Percentiles rank a stretch among this genome's conserved stretches.
These are phyloP conservation scores for Trichoderma asperelloides DNA, from an alignment of 495 filamentous ascomycete genomes.

Conservation along the genomic window DNA sequence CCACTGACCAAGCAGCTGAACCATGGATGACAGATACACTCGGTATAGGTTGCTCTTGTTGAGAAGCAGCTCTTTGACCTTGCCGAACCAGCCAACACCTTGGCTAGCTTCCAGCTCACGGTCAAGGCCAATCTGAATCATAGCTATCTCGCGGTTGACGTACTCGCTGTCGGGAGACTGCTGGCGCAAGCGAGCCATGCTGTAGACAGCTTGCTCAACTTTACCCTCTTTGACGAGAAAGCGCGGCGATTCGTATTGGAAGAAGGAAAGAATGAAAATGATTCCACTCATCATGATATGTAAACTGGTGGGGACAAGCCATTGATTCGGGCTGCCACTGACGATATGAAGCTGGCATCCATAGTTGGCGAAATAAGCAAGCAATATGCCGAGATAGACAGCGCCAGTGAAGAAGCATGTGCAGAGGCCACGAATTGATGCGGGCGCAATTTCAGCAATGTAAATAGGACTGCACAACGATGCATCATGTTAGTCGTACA, in stretches of 20 bases:
- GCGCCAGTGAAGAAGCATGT: conserved; percentile 59
- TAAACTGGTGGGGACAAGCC: conserved; percentile 56
- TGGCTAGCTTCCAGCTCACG: conserved; percentile 50
- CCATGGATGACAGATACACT: conserved; percentile 47
- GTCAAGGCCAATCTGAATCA: conserved; percentile 39
- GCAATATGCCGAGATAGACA: conserved; percentile 54
- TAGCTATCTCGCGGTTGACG: conserved; percentile 39
- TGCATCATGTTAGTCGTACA: neutral
- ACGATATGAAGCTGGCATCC: conserved; percentile 51
- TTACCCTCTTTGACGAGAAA: conserved; percentile 46
- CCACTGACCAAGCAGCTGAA: conserved; percentile 59
- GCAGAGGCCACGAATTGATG: conserved; percentile 56
- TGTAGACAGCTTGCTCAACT: conserved; percentile 33
- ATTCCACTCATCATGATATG: conserved; percentile 67
- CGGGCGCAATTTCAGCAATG: conserved; percentile 53
- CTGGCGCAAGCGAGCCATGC: conserved; percentile 41
- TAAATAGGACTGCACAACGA: conserved; percentile 32
- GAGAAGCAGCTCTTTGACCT: conserved; percentile 52
- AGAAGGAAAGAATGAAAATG: conserved; percentile 54
- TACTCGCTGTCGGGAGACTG: conserved; percentile 40
- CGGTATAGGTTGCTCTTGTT: conserved; percentile 55
- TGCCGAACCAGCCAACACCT: conserved; percentile 43
- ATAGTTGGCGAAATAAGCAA: conserved; percentile 50
- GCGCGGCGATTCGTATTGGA: conserved; percentile 54
- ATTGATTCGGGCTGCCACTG: conserved; percentile 47